These are phyloP conservation scores for Huiozyma sinensis DNA, from an alignment of 805 yeast genomes.

Conservation along the genomic window DNA sequence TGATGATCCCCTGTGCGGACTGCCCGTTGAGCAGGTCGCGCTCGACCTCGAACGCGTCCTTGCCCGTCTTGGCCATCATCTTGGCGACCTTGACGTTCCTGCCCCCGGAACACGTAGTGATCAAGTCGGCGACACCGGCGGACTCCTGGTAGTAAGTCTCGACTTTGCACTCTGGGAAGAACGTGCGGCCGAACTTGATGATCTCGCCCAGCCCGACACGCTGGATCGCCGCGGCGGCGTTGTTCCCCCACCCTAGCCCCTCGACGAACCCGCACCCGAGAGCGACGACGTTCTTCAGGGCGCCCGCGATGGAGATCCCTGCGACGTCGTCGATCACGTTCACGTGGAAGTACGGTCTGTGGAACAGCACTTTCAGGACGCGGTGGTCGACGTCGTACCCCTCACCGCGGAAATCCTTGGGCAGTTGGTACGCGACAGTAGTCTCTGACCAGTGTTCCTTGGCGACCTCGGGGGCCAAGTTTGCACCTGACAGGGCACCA, in stretches of 20 bases:
- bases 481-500: constrained; percentile 95
- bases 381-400: constrained; percentile 49
- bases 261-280: constrained; percentile 94
- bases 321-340: constrained; percentile 84
- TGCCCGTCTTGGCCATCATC: constrained; percentile 71
- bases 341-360: constrained; percentile 96
- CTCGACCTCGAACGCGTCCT: constrained; percentile 71
- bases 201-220: constrained; percentile 88
- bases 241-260: constrained; percentile 98
- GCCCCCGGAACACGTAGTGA: constrained; percentile 95
- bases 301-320: constrained; percentile 94
- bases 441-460: constrained; percentile 94
- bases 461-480: constrained; percentile 94
- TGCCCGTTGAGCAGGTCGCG: constrained; percentile 82
- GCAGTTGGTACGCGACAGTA: constrained; percentile 78
- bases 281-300: constrained; percentile 90
- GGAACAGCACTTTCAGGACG: constrained; percentile 73
- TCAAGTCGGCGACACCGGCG: constrained; percentile 96
- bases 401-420: constrained; percentile 41
- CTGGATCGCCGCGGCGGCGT: constrained; percentile 95
- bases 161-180: constrained; percentile 62
- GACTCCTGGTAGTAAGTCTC: constrained; percentile 84
- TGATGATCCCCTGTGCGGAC: constrained; percentile 89
- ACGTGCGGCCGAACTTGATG: constrained; percentile 69
- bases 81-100: constrained; percentile 87